These are phyloP conservation scores for Tuber magnatum DNA, from an alignment of 495 filamentous ascomycete species.

Conservation along the genomic window DNA sequence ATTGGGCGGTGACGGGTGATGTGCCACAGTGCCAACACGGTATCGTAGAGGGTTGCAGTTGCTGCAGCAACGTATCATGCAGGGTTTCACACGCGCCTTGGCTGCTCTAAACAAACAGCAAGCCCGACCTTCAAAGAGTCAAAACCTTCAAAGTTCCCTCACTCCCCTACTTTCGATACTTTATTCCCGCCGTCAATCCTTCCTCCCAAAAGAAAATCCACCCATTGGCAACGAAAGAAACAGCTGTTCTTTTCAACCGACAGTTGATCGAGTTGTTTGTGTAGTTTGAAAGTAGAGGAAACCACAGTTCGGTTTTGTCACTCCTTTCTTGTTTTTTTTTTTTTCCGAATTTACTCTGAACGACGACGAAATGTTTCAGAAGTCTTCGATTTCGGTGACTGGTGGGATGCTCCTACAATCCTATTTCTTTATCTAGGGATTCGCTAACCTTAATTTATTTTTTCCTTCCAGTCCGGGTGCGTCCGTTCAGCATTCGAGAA, in stretches of 20 bases:
- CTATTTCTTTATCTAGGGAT: not conserved
- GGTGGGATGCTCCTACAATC: conserved; percentile 42
- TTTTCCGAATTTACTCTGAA: conserved; percentile 4
- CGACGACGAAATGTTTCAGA: conserved; percentile 27
- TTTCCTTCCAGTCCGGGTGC: conserved; percentile 64
- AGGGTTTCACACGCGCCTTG: conserved; percentile 29
- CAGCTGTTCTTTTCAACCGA: conserved; percentile 7
- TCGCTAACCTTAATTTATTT: conserved; percentile 17
- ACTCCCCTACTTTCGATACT: not conserved
- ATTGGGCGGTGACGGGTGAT: conserved; percentile 11
- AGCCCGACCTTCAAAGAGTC: conserved; percentile 14
- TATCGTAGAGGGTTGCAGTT: conserved; percentile 17
- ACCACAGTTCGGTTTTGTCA: not conserved
- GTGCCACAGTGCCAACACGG: no score
- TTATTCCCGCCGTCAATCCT: not conserved
- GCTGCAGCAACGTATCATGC: conserved; percentile 29
- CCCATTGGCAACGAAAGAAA: conserved; percentile 6
- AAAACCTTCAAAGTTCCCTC: conserved; percentile 30
- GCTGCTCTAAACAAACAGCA: conserved; percentile 34
- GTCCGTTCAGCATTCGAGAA: conserved; percentile 81
- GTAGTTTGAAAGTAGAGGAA: not conserved
- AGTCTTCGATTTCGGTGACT: conserved; percentile 60
- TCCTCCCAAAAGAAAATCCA: conserved; percentile 19
- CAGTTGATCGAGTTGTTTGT: not conserved
- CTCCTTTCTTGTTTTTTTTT: not conserved